phyloP scores from a whole-genome alignment of 2,329 filamentous ascomycete genomes.

The Monosporascus sp. region DNA sequence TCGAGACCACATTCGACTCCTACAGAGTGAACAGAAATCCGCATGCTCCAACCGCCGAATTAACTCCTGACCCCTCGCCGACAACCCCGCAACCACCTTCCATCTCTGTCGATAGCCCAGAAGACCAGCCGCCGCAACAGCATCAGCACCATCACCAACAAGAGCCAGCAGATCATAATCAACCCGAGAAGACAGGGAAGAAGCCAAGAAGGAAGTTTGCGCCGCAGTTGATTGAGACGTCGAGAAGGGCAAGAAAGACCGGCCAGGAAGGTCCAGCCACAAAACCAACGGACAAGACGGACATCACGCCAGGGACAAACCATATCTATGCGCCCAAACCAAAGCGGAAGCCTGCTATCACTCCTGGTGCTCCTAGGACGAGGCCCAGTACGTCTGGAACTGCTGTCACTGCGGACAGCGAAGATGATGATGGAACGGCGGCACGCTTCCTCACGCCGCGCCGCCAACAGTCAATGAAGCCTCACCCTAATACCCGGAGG shows the following conservation, averaged over 20 bases:
- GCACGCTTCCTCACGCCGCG: constrained; percentile 31
- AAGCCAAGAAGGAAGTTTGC: constrained; percentile 54
- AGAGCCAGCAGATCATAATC: constrained; percentile 16
- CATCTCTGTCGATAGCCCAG: constrained; percentile 6
- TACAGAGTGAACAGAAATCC: constrained; percentile 40
- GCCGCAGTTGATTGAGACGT: constrained; percentile 78
- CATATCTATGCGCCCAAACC: constrained; percentile 50
- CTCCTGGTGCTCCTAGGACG: not conserved
- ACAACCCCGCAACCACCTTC: constrained; percentile 39
- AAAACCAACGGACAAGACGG: constrained; percentile 64
- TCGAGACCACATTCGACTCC: constrained; percentile 66
- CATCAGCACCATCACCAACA: constrained; percentile 7
- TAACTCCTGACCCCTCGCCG: constrained; percentile 49
- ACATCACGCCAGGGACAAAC: constrained; percentile 61
- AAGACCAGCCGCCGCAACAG: constrained; percentile 17
- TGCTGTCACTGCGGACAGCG: constrained; percentile 18
- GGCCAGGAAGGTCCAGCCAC: constrained; percentile 60
- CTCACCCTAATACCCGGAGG: constrained; percentile 35
- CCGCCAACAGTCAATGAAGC: constrained; percentile 34
- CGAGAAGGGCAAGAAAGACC: constrained; percentile 62
- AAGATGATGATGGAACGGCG: constrained; percentile 19
- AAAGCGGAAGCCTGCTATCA: constrained; percentile 29
- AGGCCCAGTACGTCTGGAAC: constrained; percentile 15
- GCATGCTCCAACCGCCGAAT: constrained; percentile 51
- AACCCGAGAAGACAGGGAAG: constrained; percentile 14